A percentile compares a stretch with the other conserved stretches of the same genome.
These are phyloP conservation scores for Canavalia ensiformis DNA, from an alignment of 306 rosid species.

Conservation along the genomic window DNA sequence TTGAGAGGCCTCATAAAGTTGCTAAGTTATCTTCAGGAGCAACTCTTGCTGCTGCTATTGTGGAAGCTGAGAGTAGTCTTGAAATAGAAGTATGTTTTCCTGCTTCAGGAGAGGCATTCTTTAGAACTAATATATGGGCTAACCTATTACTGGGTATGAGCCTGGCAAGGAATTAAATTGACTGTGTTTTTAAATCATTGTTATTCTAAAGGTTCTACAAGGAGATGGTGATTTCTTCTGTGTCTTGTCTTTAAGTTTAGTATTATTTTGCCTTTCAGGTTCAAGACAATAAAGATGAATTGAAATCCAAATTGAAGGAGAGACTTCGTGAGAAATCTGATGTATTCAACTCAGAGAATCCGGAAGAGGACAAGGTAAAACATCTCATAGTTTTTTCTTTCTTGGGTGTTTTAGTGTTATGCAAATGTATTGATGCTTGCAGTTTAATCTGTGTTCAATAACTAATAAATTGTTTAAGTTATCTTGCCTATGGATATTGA, in stretches of 20 bases:
- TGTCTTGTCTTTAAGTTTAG: slow-evolving; percentile 19
- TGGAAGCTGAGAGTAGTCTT: slow-evolving; percentile 84
- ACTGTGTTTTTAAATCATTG: slow-evolving; percentile 2
- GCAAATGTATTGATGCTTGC: slow-evolving; percentile 20
- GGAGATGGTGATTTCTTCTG: slow-evolving; percentile 14
- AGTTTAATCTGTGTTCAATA: not conserved
- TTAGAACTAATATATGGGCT: slow-evolving; percentile 55
- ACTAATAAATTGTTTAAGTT: not conserved
- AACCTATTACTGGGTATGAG: slow-evolving; percentile 59
- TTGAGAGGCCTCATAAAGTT: slow-evolving; percentile 62
- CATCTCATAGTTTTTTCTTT: not conserved
- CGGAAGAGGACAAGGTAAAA: slow-evolving; percentile 83
- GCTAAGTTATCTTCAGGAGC: slow-evolving; percentile 65
- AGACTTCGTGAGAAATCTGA: slow-evolving; percentile 88
- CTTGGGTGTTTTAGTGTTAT: slow-evolving; percentile 29
- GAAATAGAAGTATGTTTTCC: slow-evolving; percentile 85
- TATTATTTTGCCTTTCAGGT: slow-evolving; percentile 54
- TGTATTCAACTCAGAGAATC: slow-evolving; percentile 72
- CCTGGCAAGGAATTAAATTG: slow-evolving; percentile 52
- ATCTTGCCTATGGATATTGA: not conserved
- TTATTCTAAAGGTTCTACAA: not conserved
- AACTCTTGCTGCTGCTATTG: slow-evolving; percentile 86
- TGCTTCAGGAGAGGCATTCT: slow-evolving; percentile 56
- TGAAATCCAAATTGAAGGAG: slow-evolving; percentile 83
- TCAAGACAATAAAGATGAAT: slow-evolving; percentile 80